phyloP scores from a whole-genome alignment of 1,139 yeast species.

The Magnusiomyces suaveolens region DNA sequence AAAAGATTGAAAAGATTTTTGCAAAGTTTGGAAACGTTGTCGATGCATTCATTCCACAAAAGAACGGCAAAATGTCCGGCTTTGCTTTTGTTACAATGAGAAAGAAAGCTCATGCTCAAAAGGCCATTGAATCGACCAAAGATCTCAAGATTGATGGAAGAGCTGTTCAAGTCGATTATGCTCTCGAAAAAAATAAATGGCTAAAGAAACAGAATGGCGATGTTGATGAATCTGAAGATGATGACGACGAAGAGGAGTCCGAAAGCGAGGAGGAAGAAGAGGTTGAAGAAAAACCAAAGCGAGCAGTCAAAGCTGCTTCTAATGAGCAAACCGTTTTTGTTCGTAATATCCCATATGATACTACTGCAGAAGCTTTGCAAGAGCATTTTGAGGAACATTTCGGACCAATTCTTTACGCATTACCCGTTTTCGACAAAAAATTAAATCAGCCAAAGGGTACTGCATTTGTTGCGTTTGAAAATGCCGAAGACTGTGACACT shows the following conservation, averaged over 20 bases:
- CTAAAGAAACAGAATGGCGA: slow-evolving; percentile 38
- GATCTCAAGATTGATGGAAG: slow-evolving; percentile 83
- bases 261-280: slow-evolving; percentile 27
- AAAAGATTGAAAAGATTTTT: slow-evolving; percentile 59
- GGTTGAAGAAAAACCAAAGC: slow-evolving; percentile 25
- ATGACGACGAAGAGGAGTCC: slow-evolving; percentile 31
- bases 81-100: slow-evolving; percentile 93
- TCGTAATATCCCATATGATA: slow-evolving; percentile 90
- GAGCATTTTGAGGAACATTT: slow-evolving; percentile 65
- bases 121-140: slow-evolving; percentile 62
- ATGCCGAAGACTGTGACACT: slow-evolving; percentile 50
- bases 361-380: slow-evolving; percentile 65
- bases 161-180: slow-evolving; percentile 89
- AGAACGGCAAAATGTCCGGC: slow-evolving; percentile 88
- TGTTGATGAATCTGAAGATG: slow-evolving; percentile 33
- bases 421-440: slow-evolving; percentile 80
- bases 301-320: slow-evolving; percentile 23
- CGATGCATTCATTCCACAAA: slow-evolving; percentile 84
- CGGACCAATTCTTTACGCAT: slow-evolving; percentile 85
- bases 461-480: slow-evolving; percentile 81
- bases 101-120: slow-evolving; percentile 65
- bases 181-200: slow-evolving; percentile 84
- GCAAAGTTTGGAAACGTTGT: slow-evolving; percentile 74
- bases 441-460: slow-evolving; percentile 89
- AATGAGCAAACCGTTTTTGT: slow-evolving; percentile 48